These are phyloP conservation scores for Vachellia collinsii DNA, from an alignment of 306 rosid species.

Conservation along the genomic window DNA sequence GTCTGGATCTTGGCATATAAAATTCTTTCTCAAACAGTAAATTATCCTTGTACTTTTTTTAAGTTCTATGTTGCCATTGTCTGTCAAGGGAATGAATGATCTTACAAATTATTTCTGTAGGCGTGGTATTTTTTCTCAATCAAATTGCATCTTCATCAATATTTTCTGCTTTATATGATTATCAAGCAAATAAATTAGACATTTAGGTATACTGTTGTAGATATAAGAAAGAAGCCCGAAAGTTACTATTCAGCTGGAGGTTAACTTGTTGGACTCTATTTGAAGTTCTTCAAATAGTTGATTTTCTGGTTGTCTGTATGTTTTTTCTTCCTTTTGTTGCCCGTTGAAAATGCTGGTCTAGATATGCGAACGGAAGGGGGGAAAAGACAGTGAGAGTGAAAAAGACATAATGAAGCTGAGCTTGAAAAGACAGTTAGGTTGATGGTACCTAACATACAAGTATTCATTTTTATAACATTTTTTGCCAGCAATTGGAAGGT, in stretches of 20 bases:
- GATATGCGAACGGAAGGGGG: neutral
- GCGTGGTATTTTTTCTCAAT: too few species aligned
- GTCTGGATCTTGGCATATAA: constrained; percentile 5
- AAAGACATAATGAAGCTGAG: too few species aligned
- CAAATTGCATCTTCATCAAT: too few species aligned
- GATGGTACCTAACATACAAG: neutral
- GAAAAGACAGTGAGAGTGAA: neutral
- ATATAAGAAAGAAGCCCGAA: neutral
- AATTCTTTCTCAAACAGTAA: neutral
- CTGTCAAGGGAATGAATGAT: neutral
- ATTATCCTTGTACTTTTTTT: neutral
- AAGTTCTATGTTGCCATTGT: neutral
- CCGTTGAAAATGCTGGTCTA: constrained; percentile 8
- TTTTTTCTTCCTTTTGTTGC: neutral
- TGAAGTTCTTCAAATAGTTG: neutral
- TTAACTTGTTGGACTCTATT: constrained; percentile 5
- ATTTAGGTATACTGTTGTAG: neutral
- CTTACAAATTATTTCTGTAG: neutral
- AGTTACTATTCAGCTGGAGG: neutral
- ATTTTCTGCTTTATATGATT: neutral
- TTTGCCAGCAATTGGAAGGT: constrained; percentile 78
- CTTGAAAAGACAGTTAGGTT: too few species aligned
- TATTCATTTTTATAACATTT: neutral
- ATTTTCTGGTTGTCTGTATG: neutral
- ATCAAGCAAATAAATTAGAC: neutral